These are phyloP conservation scores for Massariosphaeria phaeospora DNA, from an alignment of 495 filamentous ascomycete species.

Conservation along the genomic window DNA sequence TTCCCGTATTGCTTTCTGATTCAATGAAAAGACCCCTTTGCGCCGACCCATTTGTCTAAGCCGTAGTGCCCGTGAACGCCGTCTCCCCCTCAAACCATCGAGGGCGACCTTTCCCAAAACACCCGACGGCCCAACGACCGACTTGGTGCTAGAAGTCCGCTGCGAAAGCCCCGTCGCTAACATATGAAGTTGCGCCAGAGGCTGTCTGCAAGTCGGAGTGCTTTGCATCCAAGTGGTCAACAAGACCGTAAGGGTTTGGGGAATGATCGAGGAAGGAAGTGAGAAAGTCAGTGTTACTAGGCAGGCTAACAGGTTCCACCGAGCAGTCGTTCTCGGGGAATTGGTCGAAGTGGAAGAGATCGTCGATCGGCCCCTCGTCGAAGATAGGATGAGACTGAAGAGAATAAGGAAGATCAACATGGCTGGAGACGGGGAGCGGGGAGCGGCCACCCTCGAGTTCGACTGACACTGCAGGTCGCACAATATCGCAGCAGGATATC, in stretches of 20 bases:
- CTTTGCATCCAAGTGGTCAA: constrained; percentile 49
- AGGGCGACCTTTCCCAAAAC: background rate
- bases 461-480: constrained; percentile 99
- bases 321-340: constrained; percentile 22
- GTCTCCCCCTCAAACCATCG: background rate
- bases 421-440: constrained; percentile 5
- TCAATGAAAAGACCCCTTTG: constrained; percentile 3
- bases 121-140: constrained; percentile 4
- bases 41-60: constrained; percentile 13
- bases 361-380: constrained; percentile 23
- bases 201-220: constrained; percentile 77
- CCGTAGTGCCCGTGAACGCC: constrained; percentile 1
- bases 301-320: constrained; percentile 12
- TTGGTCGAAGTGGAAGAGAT: constrained; percentile 28
- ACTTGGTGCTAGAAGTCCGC: constrained; percentile 38
- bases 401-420: constrained; percentile 25
- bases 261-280: constrained; percentile 17
- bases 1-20: background rate
- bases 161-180: constrained; percentile 90
- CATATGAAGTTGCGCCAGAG: constrained; percentile 82
- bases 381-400: constrained; percentile 17
- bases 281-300: constrained; percentile 24
- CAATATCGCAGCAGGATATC: constrained; percentile 99
- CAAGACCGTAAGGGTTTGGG: constrained; percentile 36
- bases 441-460: constrained; percentile 15